Conservation (phyloP, 2,329 filamentous ascomycete species). For the Fusarium sp. region DNA sequence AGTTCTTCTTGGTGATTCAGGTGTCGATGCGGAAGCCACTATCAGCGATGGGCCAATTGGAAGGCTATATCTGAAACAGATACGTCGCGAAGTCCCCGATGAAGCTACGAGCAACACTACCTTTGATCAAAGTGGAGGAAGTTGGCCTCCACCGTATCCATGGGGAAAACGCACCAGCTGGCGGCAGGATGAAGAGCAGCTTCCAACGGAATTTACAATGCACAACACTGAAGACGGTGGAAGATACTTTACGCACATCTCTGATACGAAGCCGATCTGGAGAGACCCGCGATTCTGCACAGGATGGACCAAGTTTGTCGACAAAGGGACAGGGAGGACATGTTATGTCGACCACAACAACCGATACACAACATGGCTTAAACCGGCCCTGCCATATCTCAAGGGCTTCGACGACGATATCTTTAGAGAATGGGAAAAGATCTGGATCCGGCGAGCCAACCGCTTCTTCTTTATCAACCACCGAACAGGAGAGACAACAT, state of each 20-base stretch:
- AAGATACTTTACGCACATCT: neutral
- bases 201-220: neutral
- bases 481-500: neutral
- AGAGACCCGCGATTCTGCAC: neutral
- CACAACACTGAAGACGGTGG: neutral
- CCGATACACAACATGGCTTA: neutral
- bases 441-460: neutral
- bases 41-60: neutral
- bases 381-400: neutral
- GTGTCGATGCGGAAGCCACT: neutral
- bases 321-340: neutral
- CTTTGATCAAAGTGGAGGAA: neutral
- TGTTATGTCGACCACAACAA: neutral
- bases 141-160: neutral
- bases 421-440: neutral
- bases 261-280: neutral
- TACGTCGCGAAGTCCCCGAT: neutral
- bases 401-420: neutral
- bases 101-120: neutral
- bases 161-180: neutral
- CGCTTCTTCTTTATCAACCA: neutral
- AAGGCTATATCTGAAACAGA: neutral
- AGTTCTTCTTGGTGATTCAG: neutral
- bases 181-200: neutral
- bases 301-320: neutral